These are phyloP conservation scores for Ceratobasidium sp. DNA, from an alignment of 1,284 basidiomycete species.

Conservation along the genomic window DNA sequence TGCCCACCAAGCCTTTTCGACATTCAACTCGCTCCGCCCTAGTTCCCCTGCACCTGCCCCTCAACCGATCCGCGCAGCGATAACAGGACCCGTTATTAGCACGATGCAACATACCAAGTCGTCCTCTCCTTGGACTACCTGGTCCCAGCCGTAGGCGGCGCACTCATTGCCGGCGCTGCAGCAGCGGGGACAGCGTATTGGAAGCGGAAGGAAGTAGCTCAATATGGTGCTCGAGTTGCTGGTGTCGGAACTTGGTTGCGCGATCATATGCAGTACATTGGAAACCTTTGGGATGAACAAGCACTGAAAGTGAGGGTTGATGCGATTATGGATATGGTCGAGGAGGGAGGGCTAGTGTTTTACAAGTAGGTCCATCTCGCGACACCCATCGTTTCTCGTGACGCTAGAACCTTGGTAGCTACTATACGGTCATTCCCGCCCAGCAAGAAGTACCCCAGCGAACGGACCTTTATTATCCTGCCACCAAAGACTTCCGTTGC, in stretches of 20 bases:
- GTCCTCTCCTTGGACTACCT: slow-evolving; percentile 29
- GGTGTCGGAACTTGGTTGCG: slow-evolving; percentile 67
- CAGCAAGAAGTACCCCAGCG: slow-evolving; percentile 53
- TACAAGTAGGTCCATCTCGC: slow-evolving; percentile 69
- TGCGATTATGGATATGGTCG: slow-evolving; percentile 63
- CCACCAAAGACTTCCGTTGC: slow-evolving; percentile 63
- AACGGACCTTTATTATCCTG: slow-evolving; percentile 78
- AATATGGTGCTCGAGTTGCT: slow-evolving; percentile 56
- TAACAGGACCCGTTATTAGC: slow-evolving; percentile 45
- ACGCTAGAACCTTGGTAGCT: slow-evolving; percentile 57
- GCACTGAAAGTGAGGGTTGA: slow-evolving; percentile 69
- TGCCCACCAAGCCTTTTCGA: slow-evolving; percentile 60
- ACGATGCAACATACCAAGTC: slow-evolving; percentile 19
- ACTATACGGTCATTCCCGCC: slow-evolving; percentile 78
- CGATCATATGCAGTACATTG: slow-evolving; percentile 91
- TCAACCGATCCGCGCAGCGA: slow-evolving; percentile 43
- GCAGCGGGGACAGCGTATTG: slow-evolving; percentile 86
- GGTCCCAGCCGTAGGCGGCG: slow-evolving; percentile 61
- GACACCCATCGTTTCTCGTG: background rate
- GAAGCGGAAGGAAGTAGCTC: slow-evolving; percentile 66
- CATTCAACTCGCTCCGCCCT: slow-evolving; percentile 61
- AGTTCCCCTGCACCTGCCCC: slow-evolving; percentile 36
- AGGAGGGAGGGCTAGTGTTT: slow-evolving; percentile 70
- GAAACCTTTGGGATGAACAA: slow-evolving; percentile 83
- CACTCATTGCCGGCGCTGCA: slow-evolving; percentile 73